A percentile compares a stretch with the other conserved stretches of the same genome.
Evolutionary conservation across 2,329 filamentous ascomycete genomes (phyloP).

Genomic region (Ophiocordyceps robertsii): DNA sequence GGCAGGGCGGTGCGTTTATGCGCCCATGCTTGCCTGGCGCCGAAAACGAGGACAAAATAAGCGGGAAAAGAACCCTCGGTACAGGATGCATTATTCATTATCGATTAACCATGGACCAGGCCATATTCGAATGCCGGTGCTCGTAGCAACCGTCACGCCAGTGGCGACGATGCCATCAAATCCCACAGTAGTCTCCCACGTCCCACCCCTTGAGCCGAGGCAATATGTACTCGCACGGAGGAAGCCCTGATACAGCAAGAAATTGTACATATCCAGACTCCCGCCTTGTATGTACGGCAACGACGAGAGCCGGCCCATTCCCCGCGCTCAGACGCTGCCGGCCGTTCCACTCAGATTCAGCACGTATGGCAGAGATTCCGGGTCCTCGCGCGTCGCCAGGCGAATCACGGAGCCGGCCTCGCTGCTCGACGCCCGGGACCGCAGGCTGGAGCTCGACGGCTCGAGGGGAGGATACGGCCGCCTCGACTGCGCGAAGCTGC

Average conservation of each 20-base stretch:
- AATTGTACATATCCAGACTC: neutral
- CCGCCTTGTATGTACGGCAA: neutral
- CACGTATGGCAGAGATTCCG: conserved; percentile 21
- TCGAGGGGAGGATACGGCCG: conserved; percentile 24
- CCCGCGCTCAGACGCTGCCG: conserved; percentile 9
- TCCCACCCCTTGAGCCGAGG: no score
- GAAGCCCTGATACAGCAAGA: neutral
- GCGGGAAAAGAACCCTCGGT: no score
- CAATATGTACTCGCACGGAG: no score
- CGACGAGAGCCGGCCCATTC: neutral
- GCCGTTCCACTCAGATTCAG: conserved; percentile 19
- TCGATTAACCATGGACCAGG: no score
- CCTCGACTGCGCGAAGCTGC: conserved; percentile 29
- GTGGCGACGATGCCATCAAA: no score
- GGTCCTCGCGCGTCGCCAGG: conserved; percentile 25
- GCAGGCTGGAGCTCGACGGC: conserved; percentile 24
- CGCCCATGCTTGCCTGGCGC: no score
- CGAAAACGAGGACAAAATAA: no score
- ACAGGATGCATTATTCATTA: no score
- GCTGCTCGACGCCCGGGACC: conserved; percentile 20
- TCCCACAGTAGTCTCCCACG: no score
- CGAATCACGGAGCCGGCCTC: conserved; percentile 33
- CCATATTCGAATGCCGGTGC: no score
- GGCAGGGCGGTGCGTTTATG: no score
- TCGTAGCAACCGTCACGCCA: no score